These are phyloP conservation scores for Parsonsia alboflavescens DNA, from an alignment of 257 asterid species.

Conservation along the genomic window DNA sequence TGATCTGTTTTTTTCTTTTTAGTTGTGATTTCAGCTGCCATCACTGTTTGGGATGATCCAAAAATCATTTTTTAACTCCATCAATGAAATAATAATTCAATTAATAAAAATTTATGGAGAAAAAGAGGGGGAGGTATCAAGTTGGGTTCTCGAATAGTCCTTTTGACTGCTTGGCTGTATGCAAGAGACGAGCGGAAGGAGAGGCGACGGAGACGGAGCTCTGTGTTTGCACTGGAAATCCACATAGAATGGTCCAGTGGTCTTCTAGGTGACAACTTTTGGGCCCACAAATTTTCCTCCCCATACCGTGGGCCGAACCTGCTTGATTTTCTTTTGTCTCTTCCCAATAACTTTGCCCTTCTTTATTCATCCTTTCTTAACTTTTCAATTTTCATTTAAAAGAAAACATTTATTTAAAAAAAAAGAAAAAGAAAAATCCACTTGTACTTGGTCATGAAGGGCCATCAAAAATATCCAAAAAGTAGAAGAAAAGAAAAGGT, in stretches of 20 bases:
- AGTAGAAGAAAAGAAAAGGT: background rate
- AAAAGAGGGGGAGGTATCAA: no score
- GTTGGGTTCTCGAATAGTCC: background rate
- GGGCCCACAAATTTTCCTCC: constrained; percentile 7
- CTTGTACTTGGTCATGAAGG: background rate
- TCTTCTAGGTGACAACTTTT: constrained; percentile 1
- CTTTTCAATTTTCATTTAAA: no score
- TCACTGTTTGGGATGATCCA: no score
- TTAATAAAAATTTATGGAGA: no score
- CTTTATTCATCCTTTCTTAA: background rate
- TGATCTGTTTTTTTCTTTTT: no score
- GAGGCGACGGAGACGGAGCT: no score
- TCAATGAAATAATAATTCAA: no score
- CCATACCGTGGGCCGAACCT: constrained; percentile 19
- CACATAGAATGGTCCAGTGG: background rate
- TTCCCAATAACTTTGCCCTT: background rate
- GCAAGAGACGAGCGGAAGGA: background rate
- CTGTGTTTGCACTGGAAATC: background rate
- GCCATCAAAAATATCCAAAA: background rate
- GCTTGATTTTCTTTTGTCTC: constrained; percentile 14
- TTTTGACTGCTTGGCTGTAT: constrained; percentile 1
- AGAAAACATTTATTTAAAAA: no score
- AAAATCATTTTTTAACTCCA: no score
- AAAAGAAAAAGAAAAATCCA: no score
- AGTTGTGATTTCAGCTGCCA: no score